Percentiles rank a stretch among this genome's conserved stretches.
These are phyloP conservation scores for Effrenium voratum DNA, from an alignment of 73 alveolate species.

Conservation along the genomic window DNA sequence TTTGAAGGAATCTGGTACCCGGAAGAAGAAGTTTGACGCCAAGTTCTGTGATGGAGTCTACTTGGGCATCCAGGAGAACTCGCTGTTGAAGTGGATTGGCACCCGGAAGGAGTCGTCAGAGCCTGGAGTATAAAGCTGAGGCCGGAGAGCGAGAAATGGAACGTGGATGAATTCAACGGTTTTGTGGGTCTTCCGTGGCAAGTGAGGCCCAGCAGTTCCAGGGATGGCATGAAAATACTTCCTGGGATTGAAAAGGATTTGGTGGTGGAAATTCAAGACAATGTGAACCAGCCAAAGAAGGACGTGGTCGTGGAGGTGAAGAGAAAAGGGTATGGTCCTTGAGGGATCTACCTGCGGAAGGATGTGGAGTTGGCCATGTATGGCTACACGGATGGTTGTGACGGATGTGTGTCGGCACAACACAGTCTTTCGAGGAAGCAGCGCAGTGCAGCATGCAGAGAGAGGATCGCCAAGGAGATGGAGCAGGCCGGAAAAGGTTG, in stretches of 20 bases:
- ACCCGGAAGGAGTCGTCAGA: not conserved
- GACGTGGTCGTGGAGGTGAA: no score
- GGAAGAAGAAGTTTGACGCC: not conserved
- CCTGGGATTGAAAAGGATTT: not conserved
- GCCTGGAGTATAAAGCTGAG: not conserved
- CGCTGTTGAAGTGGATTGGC: not conserved
- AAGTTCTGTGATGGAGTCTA: not conserved
- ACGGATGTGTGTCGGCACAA: not conserved
- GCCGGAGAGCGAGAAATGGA: not conserved
- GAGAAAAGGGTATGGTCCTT: not conserved
- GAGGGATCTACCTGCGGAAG: not conserved
- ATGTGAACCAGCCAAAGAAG: not conserved
- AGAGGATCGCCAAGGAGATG: no score
- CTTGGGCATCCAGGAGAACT: not conserved
- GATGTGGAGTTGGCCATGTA: not conserved
- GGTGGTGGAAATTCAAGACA: not conserved
- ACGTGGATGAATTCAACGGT: not conserved
- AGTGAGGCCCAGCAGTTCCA: not conserved
- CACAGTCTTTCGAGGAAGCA: not conserved
- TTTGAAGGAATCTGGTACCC: not conserved
- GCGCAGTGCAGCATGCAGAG: not conserved
- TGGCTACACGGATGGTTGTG: not conserved
- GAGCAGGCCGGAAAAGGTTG: not conserved
- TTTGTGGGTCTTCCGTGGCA: not conserved
- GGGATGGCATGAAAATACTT: not conserved